These are phyloP conservation scores for Leccinellum luteum DNA, from an alignment of 768 basidiomycete genomes.

Conservation along the genomic window DNA sequence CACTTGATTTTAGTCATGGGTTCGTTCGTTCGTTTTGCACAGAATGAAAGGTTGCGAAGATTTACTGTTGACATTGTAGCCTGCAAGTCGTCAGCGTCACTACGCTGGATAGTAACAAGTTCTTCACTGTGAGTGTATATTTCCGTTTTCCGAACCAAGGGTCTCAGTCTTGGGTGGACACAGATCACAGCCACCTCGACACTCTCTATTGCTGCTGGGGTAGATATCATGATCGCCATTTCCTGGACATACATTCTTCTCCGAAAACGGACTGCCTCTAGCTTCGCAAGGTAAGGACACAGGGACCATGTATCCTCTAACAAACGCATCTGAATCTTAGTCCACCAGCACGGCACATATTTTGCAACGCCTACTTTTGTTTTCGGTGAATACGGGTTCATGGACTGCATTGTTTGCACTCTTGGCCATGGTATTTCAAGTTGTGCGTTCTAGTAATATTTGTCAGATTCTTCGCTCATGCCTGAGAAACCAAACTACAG, in stretches of 20 bases:
- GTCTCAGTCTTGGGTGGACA: neutral
- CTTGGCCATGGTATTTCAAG: too few species aligned
- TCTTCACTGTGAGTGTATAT: neutral
- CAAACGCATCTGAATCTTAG: neutral
- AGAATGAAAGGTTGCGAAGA: too few species aligned
- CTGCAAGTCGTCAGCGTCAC: neutral
- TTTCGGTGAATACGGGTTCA: conserved; percentile 30
- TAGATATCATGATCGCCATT: conserved; percentile 5
- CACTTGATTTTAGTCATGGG: conserved; percentile 1
- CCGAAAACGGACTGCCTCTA: neutral
- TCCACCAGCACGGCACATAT: conserved; percentile 5
- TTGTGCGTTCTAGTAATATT: conserved; percentile 34
- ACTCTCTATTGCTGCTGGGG: neutral
- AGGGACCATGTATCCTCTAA: too few species aligned
- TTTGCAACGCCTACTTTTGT: conserved; percentile 9
- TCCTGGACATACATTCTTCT: conserved; percentile 9
- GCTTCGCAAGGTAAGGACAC: neutral
- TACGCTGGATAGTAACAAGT: neutral
- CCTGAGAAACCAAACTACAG: neutral
- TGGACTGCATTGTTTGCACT: conserved; percentile 51
- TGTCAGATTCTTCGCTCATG: neutral
- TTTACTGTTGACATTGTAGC: neutral
- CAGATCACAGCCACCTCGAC: neutral
- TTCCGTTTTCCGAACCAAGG: neutral
- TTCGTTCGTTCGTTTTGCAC: neutral